Conservation (phyloP, 2,329 filamentous ascomycete genomes). For the Herpomyces periplanetae region DNA sequence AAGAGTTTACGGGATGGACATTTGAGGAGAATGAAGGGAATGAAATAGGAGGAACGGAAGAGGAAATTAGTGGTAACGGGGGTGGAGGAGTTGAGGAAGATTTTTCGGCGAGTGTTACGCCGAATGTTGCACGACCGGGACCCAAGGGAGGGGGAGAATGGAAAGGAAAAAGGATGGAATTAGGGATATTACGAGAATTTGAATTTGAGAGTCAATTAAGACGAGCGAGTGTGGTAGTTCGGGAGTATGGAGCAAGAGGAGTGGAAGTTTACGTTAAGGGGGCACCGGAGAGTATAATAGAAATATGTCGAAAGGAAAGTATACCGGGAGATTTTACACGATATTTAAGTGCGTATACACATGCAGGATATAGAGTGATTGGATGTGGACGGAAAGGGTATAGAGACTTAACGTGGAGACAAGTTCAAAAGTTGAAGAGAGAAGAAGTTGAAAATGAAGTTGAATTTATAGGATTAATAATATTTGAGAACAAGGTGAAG, state of each 20-base stretch:
- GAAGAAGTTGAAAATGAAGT: slow-evolving; percentile 44
- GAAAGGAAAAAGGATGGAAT: slow-evolving; percentile 21
- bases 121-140: slow-evolving; percentile 1
- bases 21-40: slow-evolving; percentile 67
- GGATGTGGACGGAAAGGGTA: slow-evolving; percentile 70
- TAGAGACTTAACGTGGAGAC: slow-evolving; percentile 58
- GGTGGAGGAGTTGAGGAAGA: slow-evolving; percentile 15
- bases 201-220: slow-evolving; percentile 81
- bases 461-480: slow-evolving; percentile 74
- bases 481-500: slow-evolving; percentile 96
- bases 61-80: slow-evolving; percentile 23
- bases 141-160: slow-evolving; percentile 3
- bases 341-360: slow-evolving; percentile 55
- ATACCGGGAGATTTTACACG: slow-evolving; percentile 69
- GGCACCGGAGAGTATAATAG: slow-evolving; percentile 76
- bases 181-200: slow-evolving; percentile 63
- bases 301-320: slow-evolving; percentile 48
- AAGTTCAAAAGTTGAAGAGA: slow-evolving; percentile 69
- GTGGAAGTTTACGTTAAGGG: slow-evolving; percentile 80
- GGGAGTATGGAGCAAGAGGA: slow-evolving; percentile 45
- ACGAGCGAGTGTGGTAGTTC: slow-evolving; percentile 62
- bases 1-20: slow-evolving; percentile 69
- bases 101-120: slow-evolving; percentile 8
- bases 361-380: slow-evolving; percentile 82
- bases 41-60: slow-evolving; percentile 18